Base-by-base conservation (phyloP, 257 asterid species). In the Solanum megistacrolobum region DNA sequence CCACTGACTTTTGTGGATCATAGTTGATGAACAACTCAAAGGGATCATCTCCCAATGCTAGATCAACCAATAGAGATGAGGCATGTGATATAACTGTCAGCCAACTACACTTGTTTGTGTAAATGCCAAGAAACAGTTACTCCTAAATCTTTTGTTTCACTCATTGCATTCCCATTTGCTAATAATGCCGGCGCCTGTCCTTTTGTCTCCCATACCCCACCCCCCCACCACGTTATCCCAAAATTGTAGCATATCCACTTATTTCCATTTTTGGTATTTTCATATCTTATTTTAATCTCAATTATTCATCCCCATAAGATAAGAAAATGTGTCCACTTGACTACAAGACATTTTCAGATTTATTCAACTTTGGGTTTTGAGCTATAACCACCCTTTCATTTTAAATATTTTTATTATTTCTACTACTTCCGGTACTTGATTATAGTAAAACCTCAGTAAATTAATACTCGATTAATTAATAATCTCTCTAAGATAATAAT, bases 181-280 rank as follows among this genome's bases (percentile, higher is more conserved):
- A 72, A 72, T 76, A 8, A 27, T 66, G 43, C 16, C 98, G 98
- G 95, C 89, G 94, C 87, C 66, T 89, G 95, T 83, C 89, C 85
- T 86, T 34, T 90, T 79, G 92, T 89, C 92, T 48, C 92, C 95
- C 92, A 92, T 46, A 27, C 90, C 62, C 62, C 62, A 6, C 9
- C 89, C 35, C 6, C 13, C 71, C 32, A 52, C 5, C n/a, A 27
- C 89, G 88, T 86, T 89, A 91, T 88, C 90, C 87, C 21, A n/a
- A 84, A n/a, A 75, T 84, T 39, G 5, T 31, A 62, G 10, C 73
- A 83, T 83, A 55, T 83, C 72, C 35, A 29, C 32, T 83, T 83
- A 18, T 58, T 83, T 34, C 55, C 87, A 60, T 21, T 84, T 84
- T 84, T 84, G 87, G 87, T 38, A 69, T 38, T 5, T 0, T 0